Percentiles rank a stretch among this genome's conserved stretches.
Conservation (phyloP, 2,329 filamentous ascomycete species). For the Trichoderma sp. region DNA sequence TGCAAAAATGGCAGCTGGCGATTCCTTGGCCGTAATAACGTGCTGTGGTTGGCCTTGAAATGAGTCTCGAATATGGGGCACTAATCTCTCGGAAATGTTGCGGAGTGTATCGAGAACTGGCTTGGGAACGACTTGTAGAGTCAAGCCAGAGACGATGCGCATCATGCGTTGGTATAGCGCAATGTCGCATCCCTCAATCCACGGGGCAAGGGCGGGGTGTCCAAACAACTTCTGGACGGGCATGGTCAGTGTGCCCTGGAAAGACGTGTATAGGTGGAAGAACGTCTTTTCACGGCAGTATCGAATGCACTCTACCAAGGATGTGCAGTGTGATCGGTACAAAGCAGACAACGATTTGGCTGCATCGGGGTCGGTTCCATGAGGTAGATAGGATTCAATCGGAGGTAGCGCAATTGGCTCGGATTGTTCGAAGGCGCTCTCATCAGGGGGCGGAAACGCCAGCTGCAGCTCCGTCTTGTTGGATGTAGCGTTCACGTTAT, state of each 20-base stretch:
- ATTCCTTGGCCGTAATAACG: constrained; percentile 81
- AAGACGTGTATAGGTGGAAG: constrained; percentile 90
- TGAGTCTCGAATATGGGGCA: constrained; percentile 76
- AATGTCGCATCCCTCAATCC: constrained; percentile 96
- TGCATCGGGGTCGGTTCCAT: constrained; percentile 79
- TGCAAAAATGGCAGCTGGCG: constrained; percentile 85
- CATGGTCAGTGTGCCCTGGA: constrained; percentile 93
- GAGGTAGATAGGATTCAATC: constrained; percentile 77
- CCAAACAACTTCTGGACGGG: constrained; percentile 91
- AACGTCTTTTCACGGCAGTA: constrained; percentile 97
- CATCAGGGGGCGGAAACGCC: constrained; percentile 58
- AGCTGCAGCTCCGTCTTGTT: constrained; percentile 59
- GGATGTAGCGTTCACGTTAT: constrained; percentile 57
- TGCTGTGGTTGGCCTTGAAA: constrained; percentile 84
- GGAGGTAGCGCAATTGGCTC: constrained; percentile 78
- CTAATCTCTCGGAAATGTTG: constrained; percentile 79
- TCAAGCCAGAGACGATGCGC: constrained; percentile 82
- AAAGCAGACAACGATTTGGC: constrained; percentile 82
- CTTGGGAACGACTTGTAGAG: constrained; percentile 86
- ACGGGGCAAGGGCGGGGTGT: constrained; percentile 75
- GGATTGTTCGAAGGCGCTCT: constrained; percentile 55
- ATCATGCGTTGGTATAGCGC: constrained; percentile 97
- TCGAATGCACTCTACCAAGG: constrained; percentile 89
- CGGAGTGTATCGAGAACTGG: constrained; percentile 82
- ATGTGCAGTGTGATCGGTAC: constrained; percentile 93